Percentiles rank a stretch among this genome's conserved stretches.
These are phyloP conservation scores for Zygnema circumcarinatum DNA, from an alignment of 139 green algal species.

Conservation along the genomic window DNA sequence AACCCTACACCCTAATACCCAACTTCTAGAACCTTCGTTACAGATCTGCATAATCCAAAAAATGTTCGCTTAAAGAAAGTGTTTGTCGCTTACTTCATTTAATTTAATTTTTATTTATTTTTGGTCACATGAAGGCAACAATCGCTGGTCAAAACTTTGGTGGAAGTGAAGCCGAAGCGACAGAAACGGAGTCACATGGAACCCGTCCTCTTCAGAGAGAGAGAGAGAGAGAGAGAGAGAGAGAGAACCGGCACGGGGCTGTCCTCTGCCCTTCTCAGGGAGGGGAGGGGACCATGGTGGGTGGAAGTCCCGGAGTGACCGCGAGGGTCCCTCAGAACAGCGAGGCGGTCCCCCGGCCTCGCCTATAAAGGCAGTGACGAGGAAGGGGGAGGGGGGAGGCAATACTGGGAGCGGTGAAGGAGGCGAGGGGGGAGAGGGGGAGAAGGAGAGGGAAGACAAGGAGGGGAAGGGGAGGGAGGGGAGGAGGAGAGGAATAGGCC, in stretches of 20 bases:
- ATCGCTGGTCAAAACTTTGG: conserved; percentile 26
- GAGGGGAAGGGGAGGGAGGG: not conserved
- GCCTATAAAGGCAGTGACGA: conserved; percentile 1
- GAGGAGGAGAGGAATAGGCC: not conserved
- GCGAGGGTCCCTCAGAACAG: not conserved
- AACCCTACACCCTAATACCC: not conserved
- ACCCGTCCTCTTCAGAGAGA: not conserved
- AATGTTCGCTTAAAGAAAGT: not conserved
- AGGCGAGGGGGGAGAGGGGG: not conserved
- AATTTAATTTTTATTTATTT: not conserved
- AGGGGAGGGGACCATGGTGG: not conserved
- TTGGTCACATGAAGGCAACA: conserved; percentile 31
- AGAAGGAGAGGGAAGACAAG: not conserved
- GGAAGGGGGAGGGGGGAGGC: too few relatives aligned
- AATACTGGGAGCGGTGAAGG: too few relatives aligned
- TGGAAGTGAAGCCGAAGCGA: conserved; percentile 47
- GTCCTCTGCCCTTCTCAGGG: not conserved
- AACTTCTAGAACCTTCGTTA: not conserved
- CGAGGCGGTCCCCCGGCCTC: not conserved
- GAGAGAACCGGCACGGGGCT: not conserved
- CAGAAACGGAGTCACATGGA: not conserved
- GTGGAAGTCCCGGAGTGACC: not conserved
- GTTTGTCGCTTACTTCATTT: not conserved
- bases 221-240: too few relatives aligned
- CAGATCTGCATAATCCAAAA: not conserved